A percentile compares a stretch with the other conserved stretches of the same genome.
Conservation (phyloP, 208 protist genomes). For the Trypanosoma avium region DNA sequence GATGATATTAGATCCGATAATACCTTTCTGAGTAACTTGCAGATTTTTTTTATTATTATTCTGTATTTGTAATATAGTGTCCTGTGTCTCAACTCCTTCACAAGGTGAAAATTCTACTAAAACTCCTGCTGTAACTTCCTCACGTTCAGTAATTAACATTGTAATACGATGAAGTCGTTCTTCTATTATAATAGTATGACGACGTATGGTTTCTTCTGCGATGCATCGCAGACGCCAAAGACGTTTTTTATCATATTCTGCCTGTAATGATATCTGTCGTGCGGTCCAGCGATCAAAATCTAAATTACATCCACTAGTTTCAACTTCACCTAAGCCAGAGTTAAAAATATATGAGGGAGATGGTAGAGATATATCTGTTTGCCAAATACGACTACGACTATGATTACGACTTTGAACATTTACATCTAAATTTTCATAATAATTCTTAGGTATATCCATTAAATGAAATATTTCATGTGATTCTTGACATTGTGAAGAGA, state of each 20-base stretch:
- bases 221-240: constrained; percentile 17
- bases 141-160: constrained; percentile 12
- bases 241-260: not conserved
- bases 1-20: not conserved
- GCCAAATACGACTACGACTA: not conserved
- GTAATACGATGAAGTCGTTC: constrained; percentile 15
- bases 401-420: constrained; percentile 1
- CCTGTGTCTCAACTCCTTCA: too few species aligned
- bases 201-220: constrained; percentile 15
- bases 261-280: constrained; percentile 8
- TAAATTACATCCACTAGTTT: not conserved
- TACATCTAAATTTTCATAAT: not conserved
- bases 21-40: not conserved
- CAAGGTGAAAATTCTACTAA: too few species aligned
- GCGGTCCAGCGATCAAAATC: constrained; percentile 6
- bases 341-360: not conserved
- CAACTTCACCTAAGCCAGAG: not conserved
- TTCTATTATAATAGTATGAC: constrained; percentile 7
- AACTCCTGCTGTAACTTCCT: constrained; percentile 14
- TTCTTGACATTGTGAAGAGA: not conserved
- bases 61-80: too few species aligned
- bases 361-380: not conserved
- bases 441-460: not conserved
- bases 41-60: too few species aligned
- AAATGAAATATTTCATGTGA: not conserved